Evolutionary conservation across 129 eudicot species (phyloP), one percentile per base, ranked within the genome.

Genomic region (Solidago caesia): DNA sequence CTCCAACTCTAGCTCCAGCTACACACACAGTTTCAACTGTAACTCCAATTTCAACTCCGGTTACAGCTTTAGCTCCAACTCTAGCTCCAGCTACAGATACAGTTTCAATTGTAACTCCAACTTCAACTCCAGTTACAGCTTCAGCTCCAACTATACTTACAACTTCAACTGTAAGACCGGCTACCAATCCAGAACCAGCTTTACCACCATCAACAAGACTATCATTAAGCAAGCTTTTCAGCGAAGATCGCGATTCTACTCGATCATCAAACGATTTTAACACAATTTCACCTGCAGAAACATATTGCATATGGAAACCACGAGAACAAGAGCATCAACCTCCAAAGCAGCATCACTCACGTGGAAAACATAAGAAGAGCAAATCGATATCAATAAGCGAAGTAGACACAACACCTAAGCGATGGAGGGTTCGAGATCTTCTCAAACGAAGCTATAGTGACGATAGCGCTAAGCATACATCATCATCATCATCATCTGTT

Each of bases 241-340:
- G 33, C 7, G 91, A 86, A 77, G 89, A 82, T 56, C 77, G 86
- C 42, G 77, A 83, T 48, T 47, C 88, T 4, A 5, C 82, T 27
- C 82, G 89, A 62, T 62, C 82, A 65, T 79, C 83, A 6, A 93
- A 89, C 26, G 96, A 89, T 68, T 86, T 91, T 0, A 87, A 85
- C 43, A 84, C 88, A 51, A 61, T 86, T 33, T 33, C 39, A 6
- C 73, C 84, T 41, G 75, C 87, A 44, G 90, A 70, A 21, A 81
- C 81, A 29, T 92, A 89, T 79, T 89, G 97, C 65, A 90, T 89
- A 46, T 92, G 97, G 97, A 75, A 72, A 26, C 96, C 96, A 27
- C 75, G 58, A n/a, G 6, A 21, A 58, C 41, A 5, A 9, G 25
- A 53, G 39, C 39, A 33, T 33, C 39, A 2, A 2, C 53, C 9